These are phyloP conservation scores for Crithidia thermophila DNA, from an alignment of 208 protist species.

Conservation along the genomic window DNA sequence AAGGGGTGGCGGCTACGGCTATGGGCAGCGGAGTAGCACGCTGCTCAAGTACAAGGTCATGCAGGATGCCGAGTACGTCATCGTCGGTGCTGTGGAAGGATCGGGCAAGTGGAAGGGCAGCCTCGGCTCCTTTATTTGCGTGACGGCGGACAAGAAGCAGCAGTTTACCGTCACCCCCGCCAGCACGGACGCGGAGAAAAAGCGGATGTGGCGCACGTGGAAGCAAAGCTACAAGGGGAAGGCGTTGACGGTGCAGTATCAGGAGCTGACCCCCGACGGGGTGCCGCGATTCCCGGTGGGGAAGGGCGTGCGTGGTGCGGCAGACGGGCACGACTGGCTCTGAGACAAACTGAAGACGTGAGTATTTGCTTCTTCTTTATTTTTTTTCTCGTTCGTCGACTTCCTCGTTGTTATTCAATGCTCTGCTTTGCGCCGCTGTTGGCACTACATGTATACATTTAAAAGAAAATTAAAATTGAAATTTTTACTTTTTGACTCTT, in stretches of 20 bases:
- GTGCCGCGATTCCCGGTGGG: constrained; percentile 88
- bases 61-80: constrained; percentile 89
- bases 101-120: constrained; percentile 83
- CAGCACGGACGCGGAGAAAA: constrained; percentile 71
- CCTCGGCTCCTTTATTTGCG: constrained; percentile 86
- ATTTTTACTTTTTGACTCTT: no score
- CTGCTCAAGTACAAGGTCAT: constrained; percentile 93
- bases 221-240: constrained; percentile 72
- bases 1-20: constrained; percentile 59
- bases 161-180: constrained; percentile 80
- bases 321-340: constrained; percentile 78
- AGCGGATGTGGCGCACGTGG: constrained; percentile 71
- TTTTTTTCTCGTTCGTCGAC: background rate
- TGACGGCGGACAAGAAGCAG: constrained; percentile 45
- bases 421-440: no score
- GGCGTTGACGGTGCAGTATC: constrained; percentile 88
- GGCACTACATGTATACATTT: no score
- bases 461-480: no score
- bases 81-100: constrained; percentile 80
- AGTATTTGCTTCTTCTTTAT: background rate
- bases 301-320: constrained; percentile 76
- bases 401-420: no score
- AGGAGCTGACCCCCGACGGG: constrained; percentile 78
- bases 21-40: constrained; percentile 75
- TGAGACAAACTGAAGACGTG: constrained; percentile 14